Evolutionary conservation across 495 filamentous ascomycete genomes (phyloP).

Genomic region (Evernia prunastri): DNA sequence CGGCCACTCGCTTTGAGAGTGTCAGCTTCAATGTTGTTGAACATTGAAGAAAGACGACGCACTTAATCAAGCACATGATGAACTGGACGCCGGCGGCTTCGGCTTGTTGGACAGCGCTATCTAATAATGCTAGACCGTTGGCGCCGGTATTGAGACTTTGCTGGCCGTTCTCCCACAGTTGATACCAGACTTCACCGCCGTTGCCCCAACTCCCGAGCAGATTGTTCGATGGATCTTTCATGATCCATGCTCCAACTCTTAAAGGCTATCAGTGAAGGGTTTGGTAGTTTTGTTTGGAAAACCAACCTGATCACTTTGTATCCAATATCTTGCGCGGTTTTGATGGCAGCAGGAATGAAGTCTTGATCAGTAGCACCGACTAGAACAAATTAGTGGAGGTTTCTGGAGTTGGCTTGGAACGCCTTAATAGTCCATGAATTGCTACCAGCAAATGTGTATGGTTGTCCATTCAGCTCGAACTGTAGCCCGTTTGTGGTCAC

Average conservation of each 20-base stretch:
- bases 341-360: constrained; percentile 4
- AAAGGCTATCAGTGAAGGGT: background rate
- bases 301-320: constrained; percentile 10
- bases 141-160: constrained; percentile 61
- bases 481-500: constrained; percentile 8
- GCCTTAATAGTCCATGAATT: constrained; percentile 13
- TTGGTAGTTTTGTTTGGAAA: background rate
- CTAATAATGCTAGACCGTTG: constrained; percentile 58
- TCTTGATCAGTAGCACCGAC: constrained; percentile 5
- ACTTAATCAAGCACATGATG: constrained; percentile 41
- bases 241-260: constrained; percentile 14
- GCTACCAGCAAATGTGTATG: constrained; percentile 11
- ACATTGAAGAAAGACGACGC: background rate
- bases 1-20: constrained; percentile 24
- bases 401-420: background rate
- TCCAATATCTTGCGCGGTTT: background rate
- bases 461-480: constrained; percentile 11
- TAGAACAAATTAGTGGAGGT: background rate
- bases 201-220: constrained; percentile 2
- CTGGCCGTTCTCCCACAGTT: constrained; percentile 46
- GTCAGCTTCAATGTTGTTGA: constrained; percentile 11
- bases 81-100: constrained; percentile 51
- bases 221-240: constrained; percentile 11
- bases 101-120: constrained; percentile 55
- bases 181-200: constrained; percentile 52